Percentiles rank a stretch among this genome's conserved stretches.
Evolutionary conservation across 1,284 basidiomycete species (phyloP).

Genomic region (Cerioporus squamosus): DNA sequence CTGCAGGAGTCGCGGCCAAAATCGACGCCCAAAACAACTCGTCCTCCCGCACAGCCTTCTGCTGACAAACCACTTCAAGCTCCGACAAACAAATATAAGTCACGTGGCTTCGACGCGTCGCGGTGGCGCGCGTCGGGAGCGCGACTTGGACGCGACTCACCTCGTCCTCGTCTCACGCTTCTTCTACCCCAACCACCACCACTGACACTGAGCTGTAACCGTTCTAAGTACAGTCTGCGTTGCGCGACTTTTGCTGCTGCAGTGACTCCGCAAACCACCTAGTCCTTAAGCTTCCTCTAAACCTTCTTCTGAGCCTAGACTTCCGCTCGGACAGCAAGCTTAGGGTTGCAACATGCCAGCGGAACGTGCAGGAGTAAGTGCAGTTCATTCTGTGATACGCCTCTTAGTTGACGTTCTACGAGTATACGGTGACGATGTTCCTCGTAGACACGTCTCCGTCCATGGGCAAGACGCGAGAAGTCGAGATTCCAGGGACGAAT

Average conservation of each 20-base stretch:
- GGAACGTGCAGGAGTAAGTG: conserved; percentile 72
- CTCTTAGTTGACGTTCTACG: not conserved
- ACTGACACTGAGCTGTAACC: no score
- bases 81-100: conserved; percentile 10
- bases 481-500: conserved; percentile 59
- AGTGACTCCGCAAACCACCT: no score
- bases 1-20: conserved; percentile 8
- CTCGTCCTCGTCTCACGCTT: not conserved
- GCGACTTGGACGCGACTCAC: conserved; percentile 7
- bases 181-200: conserved; percentile 5
- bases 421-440: conserved; percentile 88
- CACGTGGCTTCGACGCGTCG: conserved; percentile 27
- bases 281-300: no score
- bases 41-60: conserved; percentile 7
- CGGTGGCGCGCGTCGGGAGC: conserved; percentile 10
- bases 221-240: no score
- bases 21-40: conserved; percentile 1
- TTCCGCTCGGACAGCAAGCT: conserved; percentile 25
- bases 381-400: not conserved
- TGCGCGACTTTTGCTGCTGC: no score
- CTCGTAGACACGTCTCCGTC: conserved; percentile 86
- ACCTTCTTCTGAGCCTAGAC: no score
- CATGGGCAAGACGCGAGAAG: conserved; percentile 70
- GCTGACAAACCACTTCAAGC: conserved; percentile 23
- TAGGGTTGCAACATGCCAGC: conserved; percentile 77